Percentiles rank a stretch among this genome's conserved stretches.
These are phyloP conservation scores for Carex littledalei DNA, from an alignment of 176 grass and related monocot species.

Conservation along the genomic window DNA sequence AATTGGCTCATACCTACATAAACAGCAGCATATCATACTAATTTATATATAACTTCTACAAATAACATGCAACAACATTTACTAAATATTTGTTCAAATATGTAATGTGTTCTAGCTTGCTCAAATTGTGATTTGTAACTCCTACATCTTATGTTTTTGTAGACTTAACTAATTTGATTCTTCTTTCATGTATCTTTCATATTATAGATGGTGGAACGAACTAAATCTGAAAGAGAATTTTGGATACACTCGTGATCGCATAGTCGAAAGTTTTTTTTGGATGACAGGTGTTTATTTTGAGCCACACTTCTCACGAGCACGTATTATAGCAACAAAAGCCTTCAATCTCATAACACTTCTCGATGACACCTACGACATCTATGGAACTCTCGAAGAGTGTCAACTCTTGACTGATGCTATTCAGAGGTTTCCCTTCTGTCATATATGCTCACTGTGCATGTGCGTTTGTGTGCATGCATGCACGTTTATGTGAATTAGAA, in stretches of 20 bases:
- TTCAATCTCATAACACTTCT: conserved; percentile 26
- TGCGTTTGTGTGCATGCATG: no score
- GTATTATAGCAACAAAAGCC: conserved; percentile 42
- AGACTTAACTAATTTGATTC: background rate
- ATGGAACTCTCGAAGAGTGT: conserved; percentile 33
- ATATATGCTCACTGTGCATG: no score
- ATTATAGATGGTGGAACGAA: conserved; percentile 37
- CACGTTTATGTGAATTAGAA: no score
- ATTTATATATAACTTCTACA: no score
- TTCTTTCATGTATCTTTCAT: background rate
- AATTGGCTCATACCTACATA: no score
- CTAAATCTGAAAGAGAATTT: conserved; percentile 23
- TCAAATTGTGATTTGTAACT: background rate
- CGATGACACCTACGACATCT: conserved; percentile 37
- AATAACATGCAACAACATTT: no score
- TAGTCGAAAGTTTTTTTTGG: conserved; percentile 34
- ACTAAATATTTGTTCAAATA: no score
- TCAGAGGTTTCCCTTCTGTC: conserved; percentile 23
- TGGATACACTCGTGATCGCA: conserved; percentile 30
- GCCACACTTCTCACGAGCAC: conserved; percentile 20
- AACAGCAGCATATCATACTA: no score
- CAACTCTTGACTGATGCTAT: conserved; percentile 29
- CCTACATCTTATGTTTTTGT: background rate
- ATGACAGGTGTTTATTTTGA: conserved; percentile 23
- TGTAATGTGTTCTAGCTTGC: no score